Conservation (phyloP, 305 asterid genomes). For the Solanum chacoense region DNA sequence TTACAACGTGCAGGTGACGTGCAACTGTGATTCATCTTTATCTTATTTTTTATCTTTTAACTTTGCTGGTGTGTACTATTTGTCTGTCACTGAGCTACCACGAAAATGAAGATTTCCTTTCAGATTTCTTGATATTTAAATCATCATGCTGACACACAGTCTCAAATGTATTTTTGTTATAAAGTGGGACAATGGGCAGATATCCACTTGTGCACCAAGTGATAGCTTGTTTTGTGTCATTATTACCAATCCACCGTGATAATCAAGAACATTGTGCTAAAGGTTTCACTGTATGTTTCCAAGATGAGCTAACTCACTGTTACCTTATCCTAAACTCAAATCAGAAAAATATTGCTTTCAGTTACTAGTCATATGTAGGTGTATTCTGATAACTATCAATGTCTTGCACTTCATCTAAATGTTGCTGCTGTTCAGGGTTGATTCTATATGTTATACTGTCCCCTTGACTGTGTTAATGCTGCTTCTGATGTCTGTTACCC, state of each 20-base stretch:
- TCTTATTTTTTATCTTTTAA: background rate
- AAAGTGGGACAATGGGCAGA: background rate
- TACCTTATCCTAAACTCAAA: background rate
- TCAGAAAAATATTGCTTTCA: background rate
- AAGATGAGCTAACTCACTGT: background rate
- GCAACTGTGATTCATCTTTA: background rate
- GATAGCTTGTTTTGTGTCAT: background rate
- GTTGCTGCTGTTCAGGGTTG: background rate
- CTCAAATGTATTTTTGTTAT: background rate
- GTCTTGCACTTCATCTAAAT: background rate
- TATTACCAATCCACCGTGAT: background rate
- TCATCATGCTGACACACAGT: background rate
- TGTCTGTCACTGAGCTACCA: background rate
- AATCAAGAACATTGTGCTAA: background rate
- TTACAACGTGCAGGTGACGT: slow-evolving; percentile 72
- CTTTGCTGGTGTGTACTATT: background rate
- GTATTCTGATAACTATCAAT: background rate
- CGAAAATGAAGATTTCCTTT: background rate
- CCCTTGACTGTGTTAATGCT: background rate
- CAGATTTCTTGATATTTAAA: background rate
- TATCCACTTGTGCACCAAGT: background rate
- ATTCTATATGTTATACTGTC: background rate
- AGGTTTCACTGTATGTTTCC: background rate
- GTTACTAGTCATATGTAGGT: background rate
- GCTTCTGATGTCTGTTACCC: slow-evolving; percentile 10